A percentile compares a stretch with the other conserved stretches of the same genome.
Evolutionary conservation across 148 eudicot species (phyloP).

Genomic region (Rhododendron kiyosumense): DNA sequence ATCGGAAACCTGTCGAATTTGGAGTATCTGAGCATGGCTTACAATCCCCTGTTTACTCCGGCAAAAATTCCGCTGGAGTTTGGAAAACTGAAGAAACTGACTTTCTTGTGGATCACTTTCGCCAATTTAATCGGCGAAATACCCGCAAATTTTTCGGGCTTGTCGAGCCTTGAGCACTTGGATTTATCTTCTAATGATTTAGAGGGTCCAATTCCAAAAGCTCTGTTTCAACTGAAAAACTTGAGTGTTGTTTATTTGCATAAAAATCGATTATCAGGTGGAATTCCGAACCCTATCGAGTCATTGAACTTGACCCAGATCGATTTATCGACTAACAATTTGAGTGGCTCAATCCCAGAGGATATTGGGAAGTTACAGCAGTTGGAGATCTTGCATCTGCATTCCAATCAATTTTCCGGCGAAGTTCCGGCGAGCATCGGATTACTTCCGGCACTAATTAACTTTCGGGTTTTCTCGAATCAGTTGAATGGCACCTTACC

Average conservation of each 20-base stretch:
- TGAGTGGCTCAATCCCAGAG: constrained; percentile 44
- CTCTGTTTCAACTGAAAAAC: constrained; percentile 53
- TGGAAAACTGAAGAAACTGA: constrained; percentile 35
- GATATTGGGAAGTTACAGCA: constrained; percentile 31
- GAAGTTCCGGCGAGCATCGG: constrained; percentile 36
- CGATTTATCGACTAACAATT: constrained; percentile 36
- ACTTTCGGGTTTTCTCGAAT: constrained; percentile 31
- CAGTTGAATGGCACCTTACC: constrained; percentile 47
- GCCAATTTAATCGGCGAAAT: constrained; percentile 51
- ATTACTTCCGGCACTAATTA: constrained; percentile 22
- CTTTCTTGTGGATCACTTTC: constrained; percentile 28
- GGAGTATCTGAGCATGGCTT: constrained; percentile 25
- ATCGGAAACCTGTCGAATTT: constrained; percentile 47
- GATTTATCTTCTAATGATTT: constrained; percentile 48
- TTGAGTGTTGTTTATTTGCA: constrained; percentile 41
- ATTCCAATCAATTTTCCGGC: constrained; percentile 41
- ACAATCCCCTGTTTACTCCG: constrained; percentile 25
- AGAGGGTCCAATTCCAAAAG: constrained; percentile 51
- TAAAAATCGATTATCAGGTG: constrained; percentile 46
- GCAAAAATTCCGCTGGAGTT: constrained; percentile 37
- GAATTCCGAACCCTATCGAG: constrained; percentile 40
- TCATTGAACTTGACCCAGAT: constrained; percentile 32
- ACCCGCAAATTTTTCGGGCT: constrained; percentile 36
- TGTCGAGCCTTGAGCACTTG: constrained; percentile 40
- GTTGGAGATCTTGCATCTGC: constrained; percentile 30